These are phyloP conservation scores for Beta vulgaris DNA, from an alignment of 148 eudicot species.

Conservation along the genomic window DNA sequence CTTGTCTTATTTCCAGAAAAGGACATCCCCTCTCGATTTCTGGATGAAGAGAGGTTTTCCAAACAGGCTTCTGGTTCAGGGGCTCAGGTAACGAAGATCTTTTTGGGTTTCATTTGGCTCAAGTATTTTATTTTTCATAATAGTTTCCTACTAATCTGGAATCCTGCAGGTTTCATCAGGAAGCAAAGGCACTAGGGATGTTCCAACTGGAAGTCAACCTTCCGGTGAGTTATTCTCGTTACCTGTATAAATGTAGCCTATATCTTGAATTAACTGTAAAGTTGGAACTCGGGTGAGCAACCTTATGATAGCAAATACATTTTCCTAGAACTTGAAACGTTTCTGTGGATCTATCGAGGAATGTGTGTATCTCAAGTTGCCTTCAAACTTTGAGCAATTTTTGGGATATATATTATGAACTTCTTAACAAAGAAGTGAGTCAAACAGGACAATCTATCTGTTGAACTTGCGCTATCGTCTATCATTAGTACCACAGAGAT, in stretches of 20 bases:
- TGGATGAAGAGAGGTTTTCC: slow-evolving; percentile 71
- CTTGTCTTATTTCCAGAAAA: slow-evolving; percentile 52
- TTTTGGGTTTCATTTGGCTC: slow-evolving; percentile 7
- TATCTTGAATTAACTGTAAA: neutral
- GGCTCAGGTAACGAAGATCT: slow-evolving; percentile 50
- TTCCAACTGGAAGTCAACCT: slow-evolving; percentile 53
- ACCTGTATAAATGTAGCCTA: neutral
- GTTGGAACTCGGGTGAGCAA: neutral
- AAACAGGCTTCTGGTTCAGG: slow-evolving; percentile 87
- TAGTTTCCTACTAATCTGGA: slow-evolving; percentile 3
- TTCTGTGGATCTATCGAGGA: neutral
- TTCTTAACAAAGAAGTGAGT: neutral
- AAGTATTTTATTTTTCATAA: neutral
- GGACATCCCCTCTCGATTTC: slow-evolving; percentile 76
- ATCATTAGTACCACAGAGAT: too few species aligned
- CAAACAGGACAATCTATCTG: neutral
- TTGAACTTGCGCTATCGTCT: too few species aligned
- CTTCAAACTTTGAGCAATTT: neutral
- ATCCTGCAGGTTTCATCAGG: slow-evolving; percentile 59
- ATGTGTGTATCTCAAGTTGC: neutral
- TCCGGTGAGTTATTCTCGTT: slow-evolving; percentile 50
- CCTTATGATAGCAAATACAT: neutral
- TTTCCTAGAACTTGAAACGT: neutral
- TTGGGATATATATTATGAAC: neutral
- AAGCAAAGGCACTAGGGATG: slow-evolving; percentile 37